Evolutionary conservation across 176 grass and related monocot species (phyloP).

Genomic region (Eragrostis curvula): DNA sequence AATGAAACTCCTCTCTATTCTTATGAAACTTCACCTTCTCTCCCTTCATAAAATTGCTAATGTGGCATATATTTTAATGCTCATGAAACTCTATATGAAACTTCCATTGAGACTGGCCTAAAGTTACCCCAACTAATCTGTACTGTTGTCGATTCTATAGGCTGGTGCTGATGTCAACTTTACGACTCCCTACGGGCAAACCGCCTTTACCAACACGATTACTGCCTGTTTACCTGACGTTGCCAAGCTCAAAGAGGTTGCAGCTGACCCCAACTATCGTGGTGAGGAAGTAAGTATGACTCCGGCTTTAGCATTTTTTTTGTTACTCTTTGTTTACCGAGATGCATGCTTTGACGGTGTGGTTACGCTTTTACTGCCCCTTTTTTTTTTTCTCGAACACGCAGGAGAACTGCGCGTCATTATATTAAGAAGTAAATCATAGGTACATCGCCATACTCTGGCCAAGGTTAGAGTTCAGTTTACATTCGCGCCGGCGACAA

Average conservation of each 20-base stretch:
- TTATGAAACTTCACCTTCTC: too few species aligned
- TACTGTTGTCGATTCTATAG: slow-evolving; percentile 29
- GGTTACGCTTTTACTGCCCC: neutral
- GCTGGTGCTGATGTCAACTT: slow-evolving; percentile 58
- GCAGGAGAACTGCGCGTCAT: too few species aligned
- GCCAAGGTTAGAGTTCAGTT: too few species aligned
- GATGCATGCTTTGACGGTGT: neutral
- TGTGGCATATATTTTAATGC: too few species aligned
- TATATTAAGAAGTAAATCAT: too few species aligned
- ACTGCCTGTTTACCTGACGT: slow-evolving; percentile 25
- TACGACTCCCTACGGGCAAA: neutral
- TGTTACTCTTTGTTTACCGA: neutral
- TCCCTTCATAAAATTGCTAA: too few species aligned
- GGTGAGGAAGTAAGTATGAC: slow-evolving; percentile 22
- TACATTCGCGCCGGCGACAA: too few species aligned
- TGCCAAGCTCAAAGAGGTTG: slow-evolving; percentile 32
- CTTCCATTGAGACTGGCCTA: too few species aligned
- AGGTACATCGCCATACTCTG: too few species aligned
- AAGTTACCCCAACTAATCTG: neutral
- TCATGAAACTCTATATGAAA: too few species aligned
- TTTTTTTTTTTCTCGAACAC: too few species aligned
- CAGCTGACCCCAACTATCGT: slow-evolving; percentile 44
- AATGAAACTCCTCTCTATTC: too few species aligned
- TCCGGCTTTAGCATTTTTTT: neutral
- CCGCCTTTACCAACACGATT: neutral